Percentiles rank a stretch among this genome's conserved stretches.
Conservation (phyloP, 148 eudicot genomes). For the Polygonum aviculare region DNA sequence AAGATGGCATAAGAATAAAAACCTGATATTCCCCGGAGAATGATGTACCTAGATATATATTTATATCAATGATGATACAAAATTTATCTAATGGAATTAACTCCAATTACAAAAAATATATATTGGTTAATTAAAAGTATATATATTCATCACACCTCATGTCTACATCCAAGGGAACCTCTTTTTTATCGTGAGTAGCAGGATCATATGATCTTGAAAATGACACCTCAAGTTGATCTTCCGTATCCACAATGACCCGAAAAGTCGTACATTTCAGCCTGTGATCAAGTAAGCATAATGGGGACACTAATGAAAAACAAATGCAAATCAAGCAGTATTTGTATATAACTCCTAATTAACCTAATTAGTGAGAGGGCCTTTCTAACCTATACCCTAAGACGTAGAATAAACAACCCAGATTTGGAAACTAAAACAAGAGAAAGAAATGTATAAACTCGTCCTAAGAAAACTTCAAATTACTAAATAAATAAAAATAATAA, state of each 20-base stretch:
- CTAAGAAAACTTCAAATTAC: too few species aligned
- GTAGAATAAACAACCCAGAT: too few species aligned
- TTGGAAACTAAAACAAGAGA: too few species aligned
- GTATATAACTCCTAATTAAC: too few species aligned
- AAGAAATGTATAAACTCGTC: too few species aligned
- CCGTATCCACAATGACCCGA: slow-evolving; percentile 33
- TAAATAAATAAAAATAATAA: too few species aligned
- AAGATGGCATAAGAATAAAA: slow-evolving; percentile 55
- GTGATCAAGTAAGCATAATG: not conserved
- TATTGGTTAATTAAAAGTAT: not conserved
- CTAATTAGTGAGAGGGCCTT: too few species aligned
- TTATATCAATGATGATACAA: not conserved
- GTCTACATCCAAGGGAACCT: slow-evolving; percentile 59
- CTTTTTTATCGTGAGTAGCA: slow-evolving; percentile 1
- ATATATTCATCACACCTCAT: slow-evolving; percentile 35
- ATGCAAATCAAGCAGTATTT: too few species aligned
- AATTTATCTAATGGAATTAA: not conserved
- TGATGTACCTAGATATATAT: slow-evolving; percentile 39
- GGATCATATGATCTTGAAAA: slow-evolving; percentile 41
- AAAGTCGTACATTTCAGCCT: slow-evolving; percentile 33
- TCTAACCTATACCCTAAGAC: too few species aligned
- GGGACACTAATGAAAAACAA: too few species aligned
- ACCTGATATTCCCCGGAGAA: slow-evolving; percentile 67
- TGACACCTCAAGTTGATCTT: slow-evolving; percentile 67
- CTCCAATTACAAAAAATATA: not conserved